Evolutionary conservation across 164 flowering plant genomes (phyloP), one percentile per base, ranked within the genome.

Genomic region (Chimonanthus praecox): DNA sequence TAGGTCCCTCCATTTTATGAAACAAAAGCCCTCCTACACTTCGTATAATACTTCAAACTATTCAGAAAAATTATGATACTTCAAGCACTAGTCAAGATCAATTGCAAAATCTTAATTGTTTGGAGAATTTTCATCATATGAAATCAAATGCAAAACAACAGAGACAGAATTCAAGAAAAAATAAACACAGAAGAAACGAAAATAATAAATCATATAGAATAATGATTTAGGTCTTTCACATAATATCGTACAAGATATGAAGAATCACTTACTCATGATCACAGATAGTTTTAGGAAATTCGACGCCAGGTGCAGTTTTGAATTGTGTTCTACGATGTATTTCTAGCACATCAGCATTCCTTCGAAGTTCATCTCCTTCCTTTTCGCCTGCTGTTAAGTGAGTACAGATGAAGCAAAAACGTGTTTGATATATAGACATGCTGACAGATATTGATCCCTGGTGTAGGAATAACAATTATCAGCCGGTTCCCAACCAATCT

Each of bases 401-500:
- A 75, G 91, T 83, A 80, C 98, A 95, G 73, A 92, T 75, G 75
- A 95, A 95, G 82, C 99, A 95, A 75, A 92, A 92, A 47, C 82
- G 85, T 3, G 99, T 95, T 84, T 95, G 99, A 86, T 92, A 84
- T 78, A 95, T 84, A 47, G 98, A 92, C 99, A 95, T 90, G 86
- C 98, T 92, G 77, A 92, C 96, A 10, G 99, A 89, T 81, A 95
- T 69, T 65, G 99, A 85, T 78, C 99, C 99, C 99, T 95, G 96
- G 63, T 81, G 49, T n/a, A 80, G 20, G 75, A 49, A 50, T 67
- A 79, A 72, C 61, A 64, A 48, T 10, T 70, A 51, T 67, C 72
- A 75, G 50, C 4, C 61, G 58, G 71, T 8, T 33, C 51, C 21
- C 44, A 63, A 15, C 54, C 48, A 68, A 33, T 33, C 33, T 33